Evolutionary conservation across 306 rosid species (phyloP).

Genomic region (Glycyrrhiza uralensis): DNA sequence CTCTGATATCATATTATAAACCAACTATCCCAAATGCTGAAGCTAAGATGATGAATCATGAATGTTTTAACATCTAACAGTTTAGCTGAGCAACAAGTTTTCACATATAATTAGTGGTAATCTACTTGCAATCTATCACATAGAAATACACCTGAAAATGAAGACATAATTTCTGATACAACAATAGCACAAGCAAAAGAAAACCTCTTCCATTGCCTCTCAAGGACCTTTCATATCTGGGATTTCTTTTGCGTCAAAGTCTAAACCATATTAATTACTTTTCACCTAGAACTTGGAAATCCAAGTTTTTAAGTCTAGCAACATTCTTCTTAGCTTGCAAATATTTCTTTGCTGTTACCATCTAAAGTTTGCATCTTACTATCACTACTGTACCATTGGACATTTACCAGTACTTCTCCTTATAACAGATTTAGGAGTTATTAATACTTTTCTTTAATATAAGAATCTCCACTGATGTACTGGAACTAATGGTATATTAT

Average conservation of each 20-base stretch:
- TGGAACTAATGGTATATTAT: constrained; percentile 10
- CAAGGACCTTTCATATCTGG: background rate
- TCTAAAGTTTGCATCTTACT: constrained; percentile 5
- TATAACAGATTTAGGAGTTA: background rate
- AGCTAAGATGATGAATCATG: background rate
- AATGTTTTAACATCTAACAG: background rate
- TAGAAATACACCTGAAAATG: background rate
- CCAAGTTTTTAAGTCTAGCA: background rate
- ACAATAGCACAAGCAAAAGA: background rate
- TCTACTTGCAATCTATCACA: background rate
- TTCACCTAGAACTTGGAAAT: background rate
- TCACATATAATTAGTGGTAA: background rate
- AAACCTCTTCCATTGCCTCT: constrained; percentile 10
- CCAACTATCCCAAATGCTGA: background rate
- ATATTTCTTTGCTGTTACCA: background rate
- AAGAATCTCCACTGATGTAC: constrained; percentile 19
- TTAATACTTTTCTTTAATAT: constrained; percentile 6
- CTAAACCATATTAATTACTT: constrained; percentile 13
- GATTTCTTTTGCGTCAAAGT: background rate
- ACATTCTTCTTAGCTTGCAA: constrained; percentile 17
- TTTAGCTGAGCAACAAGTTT: background rate
- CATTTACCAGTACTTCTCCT: background rate
- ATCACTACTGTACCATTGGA: background rate
- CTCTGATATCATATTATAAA: background rate
- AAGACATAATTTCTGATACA: constrained; percentile 9